phyloP scores from a whole-genome alignment of 2,329 filamentous ascomycete genomes.

The Monosporascus cannonballus region DNA sequence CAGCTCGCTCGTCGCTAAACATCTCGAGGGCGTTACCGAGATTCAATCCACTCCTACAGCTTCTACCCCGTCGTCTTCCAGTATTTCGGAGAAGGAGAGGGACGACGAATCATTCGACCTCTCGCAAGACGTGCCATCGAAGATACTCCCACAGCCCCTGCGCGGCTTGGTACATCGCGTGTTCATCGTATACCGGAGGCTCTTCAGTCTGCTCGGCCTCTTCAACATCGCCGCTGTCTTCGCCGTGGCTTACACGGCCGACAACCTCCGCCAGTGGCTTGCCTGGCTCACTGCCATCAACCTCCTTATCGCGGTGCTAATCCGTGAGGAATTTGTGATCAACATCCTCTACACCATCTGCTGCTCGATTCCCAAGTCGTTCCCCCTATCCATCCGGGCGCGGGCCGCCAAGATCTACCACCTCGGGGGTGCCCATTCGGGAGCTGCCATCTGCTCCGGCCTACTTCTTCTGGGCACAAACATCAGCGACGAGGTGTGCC shows the following conservation, averaged over 20 bases:
- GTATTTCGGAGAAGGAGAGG: slow-evolving; percentile 13
- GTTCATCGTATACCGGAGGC: slow-evolving; percentile 48
- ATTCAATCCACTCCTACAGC: not conserved
- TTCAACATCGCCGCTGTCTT: slow-evolving; percentile 43
- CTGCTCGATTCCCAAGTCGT: slow-evolving; percentile 37
- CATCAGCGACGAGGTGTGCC: slow-evolving; percentile 13
- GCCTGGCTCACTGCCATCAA: slow-evolving; percentile 41
- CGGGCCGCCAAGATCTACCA: slow-evolving; percentile 46
- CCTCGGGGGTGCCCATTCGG: slow-evolving; percentile 45
- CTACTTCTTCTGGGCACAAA: slow-evolving; percentile 38
- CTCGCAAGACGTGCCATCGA: slow-evolving; percentile 28
- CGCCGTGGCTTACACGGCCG: slow-evolving; percentile 25
- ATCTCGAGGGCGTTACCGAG: slow-evolving; percentile 18
- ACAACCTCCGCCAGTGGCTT: slow-evolving; percentile 29
- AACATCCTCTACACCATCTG: slow-evolving; percentile 42
- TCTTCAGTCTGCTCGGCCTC: slow-evolving; percentile 48
- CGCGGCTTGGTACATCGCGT: slow-evolving; percentile 26
- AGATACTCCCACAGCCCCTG: slow-evolving; percentile 30
- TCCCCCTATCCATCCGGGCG: slow-evolving; percentile 42
- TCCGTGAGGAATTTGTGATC: slow-evolving; percentile 48
- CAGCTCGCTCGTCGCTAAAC: slow-evolving; percentile 18
- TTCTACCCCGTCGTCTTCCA: slow-evolving; percentile 6
- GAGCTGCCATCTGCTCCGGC: slow-evolving; percentile 40
- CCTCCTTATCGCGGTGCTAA: slow-evolving; percentile 41
- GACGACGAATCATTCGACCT: slow-evolving; percentile 13